Evolutionary conservation across 257 asterid species (phyloP).

Genomic region (Datura wrightii): DNA sequence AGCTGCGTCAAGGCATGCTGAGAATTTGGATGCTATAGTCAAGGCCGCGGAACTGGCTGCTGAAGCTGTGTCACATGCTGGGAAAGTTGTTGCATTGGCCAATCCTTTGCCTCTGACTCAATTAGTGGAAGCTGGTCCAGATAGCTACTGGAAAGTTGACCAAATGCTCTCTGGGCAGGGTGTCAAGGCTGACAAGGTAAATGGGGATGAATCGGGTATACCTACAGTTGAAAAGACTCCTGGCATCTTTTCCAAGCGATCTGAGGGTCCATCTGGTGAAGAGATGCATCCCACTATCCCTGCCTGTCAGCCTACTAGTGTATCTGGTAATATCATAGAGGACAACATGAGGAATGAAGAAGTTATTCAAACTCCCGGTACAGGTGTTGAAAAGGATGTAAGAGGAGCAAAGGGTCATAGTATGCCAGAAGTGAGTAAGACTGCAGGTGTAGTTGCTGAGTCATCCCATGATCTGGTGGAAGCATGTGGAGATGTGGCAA

Average conservation of each 20-base stretch:
- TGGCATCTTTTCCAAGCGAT: constrained; percentile 41
- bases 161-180: constrained; percentile 46
- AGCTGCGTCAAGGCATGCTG: constrained; percentile 94
- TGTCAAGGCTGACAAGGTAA: constrained; percentile 45
- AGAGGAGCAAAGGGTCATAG: constrained; percentile 49
- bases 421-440: constrained; percentile 46
- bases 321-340: constrained; percentile 36
- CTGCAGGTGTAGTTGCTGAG: constrained; percentile 47
- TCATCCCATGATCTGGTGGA: constrained; percentile 39
- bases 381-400: constrained; percentile 47
- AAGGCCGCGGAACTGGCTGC: constrained; percentile 97
- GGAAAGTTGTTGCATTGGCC: constrained; percentile 81
- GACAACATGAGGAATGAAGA: constrained; percentile 44
- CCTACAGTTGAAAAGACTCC: constrained; percentile 45
- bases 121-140: constrained; percentile 77
- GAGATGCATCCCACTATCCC: constrained; percentile 42
- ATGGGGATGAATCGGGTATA: constrained; percentile 38
- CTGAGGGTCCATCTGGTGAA: constrained; percentile 46
- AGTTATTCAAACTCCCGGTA: constrained; percentile 39
- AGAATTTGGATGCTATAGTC: constrained; percentile 84
- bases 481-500: constrained; percentile 38
- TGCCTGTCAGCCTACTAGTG: constrained; percentile 41
- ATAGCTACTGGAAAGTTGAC: constrained; percentile 65
- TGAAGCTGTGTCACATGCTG: constrained; percentile 94
- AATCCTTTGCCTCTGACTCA: constrained; percentile 76